A percentile compares a stretch with the other conserved stretches of the same genome.
These are phyloP conservation scores for Zelopaecilomyces penicillatus DNA, from an alignment of 2,329 filamentous ascomycete species.

Conservation along the genomic window DNA sequence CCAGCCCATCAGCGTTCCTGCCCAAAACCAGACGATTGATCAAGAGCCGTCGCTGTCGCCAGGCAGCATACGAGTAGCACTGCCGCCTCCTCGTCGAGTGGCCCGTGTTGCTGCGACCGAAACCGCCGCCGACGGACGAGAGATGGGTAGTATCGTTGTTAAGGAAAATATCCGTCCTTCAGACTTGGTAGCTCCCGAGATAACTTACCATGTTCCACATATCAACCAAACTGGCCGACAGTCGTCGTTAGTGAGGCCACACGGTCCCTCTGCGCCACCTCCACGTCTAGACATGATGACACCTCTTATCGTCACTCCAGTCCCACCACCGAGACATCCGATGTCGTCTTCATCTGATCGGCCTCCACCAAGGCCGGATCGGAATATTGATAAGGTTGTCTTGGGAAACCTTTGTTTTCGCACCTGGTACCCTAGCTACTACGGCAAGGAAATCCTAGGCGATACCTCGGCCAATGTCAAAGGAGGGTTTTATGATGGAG, in stretches of 20 bases:
- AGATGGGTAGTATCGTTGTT: conserved; percentile 17
- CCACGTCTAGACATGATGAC: conserved; percentile 21
- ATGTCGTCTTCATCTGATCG: conserved; percentile 19
- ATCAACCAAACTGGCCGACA: conserved; percentile 17
- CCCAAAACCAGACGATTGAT: neutral
- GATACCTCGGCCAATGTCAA: conserved; percentile 30
- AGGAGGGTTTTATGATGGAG: conserved; percentile 19
- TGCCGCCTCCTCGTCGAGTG: neutral
- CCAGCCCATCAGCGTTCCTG: no score
- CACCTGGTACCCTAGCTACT: conserved; percentile 90
- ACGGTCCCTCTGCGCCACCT: conserved; percentile 24
- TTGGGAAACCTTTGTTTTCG: conserved; percentile 77
- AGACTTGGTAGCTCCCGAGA: conserved; percentile 31
- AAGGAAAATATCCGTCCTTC: conserved; percentile 22
- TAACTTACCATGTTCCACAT: conserved; percentile 32
- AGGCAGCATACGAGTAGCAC: conserved; percentile 3
- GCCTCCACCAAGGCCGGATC: conserved; percentile 42
- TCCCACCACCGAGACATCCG: conserved; percentile 28
- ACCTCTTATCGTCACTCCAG: conserved; percentile 20
- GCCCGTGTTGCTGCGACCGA: neutral
- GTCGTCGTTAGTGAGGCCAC: conserved; percentile 25
- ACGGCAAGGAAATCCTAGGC: conserved; percentile 61
- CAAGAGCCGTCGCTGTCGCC: conserved; percentile 4
- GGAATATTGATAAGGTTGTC: conserved; percentile 81
- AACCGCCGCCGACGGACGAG: conserved; percentile 4